phyloP scores from a whole-genome alignment of 495 filamentous ascomycete species.

The Penicillium manginii region DNA sequence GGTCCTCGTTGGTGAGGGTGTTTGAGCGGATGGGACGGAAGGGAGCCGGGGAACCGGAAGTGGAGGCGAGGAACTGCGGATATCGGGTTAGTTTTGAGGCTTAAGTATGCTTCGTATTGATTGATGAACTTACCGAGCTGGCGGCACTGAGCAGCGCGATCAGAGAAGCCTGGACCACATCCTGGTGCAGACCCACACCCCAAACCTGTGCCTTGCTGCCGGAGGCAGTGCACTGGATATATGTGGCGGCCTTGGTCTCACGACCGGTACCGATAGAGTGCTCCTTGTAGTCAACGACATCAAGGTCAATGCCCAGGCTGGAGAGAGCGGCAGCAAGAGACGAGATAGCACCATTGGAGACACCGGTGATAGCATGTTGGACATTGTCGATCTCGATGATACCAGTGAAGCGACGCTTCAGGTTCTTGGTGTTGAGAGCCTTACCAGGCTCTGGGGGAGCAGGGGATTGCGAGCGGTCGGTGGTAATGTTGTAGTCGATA shows the following conservation, averaged over 20 bases:
- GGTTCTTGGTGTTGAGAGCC: conserved; percentile 72
- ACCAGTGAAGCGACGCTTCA: conserved; percentile 84
- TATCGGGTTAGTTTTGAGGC: conserved; percentile 15
- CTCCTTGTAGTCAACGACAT: conserved; percentile 95
- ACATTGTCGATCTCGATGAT: conserved; percentile 80
- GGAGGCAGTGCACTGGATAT: conserved; percentile 85
- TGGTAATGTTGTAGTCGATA: conserved; percentile 89
- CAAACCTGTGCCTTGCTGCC: conserved; percentile 73
- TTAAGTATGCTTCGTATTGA: neutral
- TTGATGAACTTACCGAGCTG: conserved; percentile 70
- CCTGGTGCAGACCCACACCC: conserved; percentile 95
- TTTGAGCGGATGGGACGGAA: conserved; percentile 53
- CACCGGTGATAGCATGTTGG: conserved; percentile 77
- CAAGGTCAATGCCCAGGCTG: conserved; percentile 82
- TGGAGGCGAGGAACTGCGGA: conserved; percentile 49
- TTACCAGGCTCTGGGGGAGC: conserved; percentile 69
- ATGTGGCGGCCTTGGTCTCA: conserved; percentile 88
- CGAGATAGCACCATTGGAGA: conserved; percentile 89
- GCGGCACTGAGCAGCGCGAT: conserved; percentile 89
- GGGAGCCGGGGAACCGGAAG: conserved; percentile 49
- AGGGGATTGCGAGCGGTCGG: conserved; percentile 80
- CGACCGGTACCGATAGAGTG: conserved; percentile 83
- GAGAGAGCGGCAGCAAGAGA: conserved; percentile 82
- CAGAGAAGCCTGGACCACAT: conserved; percentile 90
- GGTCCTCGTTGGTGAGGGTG: conserved; percentile 48